Base-by-base conservation (phyloP, 495 filamentous ascomycete species). In the Daldinia caldariorum region DNA sequence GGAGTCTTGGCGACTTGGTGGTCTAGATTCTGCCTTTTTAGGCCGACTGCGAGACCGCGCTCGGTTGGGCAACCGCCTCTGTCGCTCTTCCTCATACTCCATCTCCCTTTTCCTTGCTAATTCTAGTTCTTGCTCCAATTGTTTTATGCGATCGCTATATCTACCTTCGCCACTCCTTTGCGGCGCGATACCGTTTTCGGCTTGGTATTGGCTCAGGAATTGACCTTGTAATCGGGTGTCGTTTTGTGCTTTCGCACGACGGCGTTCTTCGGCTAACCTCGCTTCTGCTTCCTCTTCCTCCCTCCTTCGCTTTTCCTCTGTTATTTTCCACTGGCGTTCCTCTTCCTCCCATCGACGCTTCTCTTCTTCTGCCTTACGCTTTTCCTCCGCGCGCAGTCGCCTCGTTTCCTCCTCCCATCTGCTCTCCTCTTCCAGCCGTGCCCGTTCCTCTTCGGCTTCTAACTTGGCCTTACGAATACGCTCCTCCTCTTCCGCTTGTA, bases 101-200 rank as follows among this genome's bases (percentile, higher is more conserved):
- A 84, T 85, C 74, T 99, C 95, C 9, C 95, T 89, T 68, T 94
- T 89, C 67, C 94, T 91, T 3, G 95, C 95, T 67, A 88, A 82
- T 74, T 93, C 91, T 1, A 99, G 84, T 77, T 98, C 91, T 31
- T 88, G 85, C 78, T 97, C 95, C 9, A 98, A 84, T 73, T 97
- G 88, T 68, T 87, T 86, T 63, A 98, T 89, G 43, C 93, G 88
- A 57, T 72, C 72, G 78, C 78, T 69, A 76, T 85, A 79, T 7
- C 72, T 69, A 12, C 76, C 73, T 18, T 73, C 70, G 4, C 63
- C 73, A 45, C 72, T 69, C 53, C 66, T 73, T 61, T 82, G 74
- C 6, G 71, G 75, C 60, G 59, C 41, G 66, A 73, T 55, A 60
- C 72, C 70, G 61, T 87, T 80, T 59, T 89, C 87, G 18, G 88